phyloP scores from a whole-genome alignment of 2,329 filamentous ascomycete species.

The Escovopsis sp. region DNA sequence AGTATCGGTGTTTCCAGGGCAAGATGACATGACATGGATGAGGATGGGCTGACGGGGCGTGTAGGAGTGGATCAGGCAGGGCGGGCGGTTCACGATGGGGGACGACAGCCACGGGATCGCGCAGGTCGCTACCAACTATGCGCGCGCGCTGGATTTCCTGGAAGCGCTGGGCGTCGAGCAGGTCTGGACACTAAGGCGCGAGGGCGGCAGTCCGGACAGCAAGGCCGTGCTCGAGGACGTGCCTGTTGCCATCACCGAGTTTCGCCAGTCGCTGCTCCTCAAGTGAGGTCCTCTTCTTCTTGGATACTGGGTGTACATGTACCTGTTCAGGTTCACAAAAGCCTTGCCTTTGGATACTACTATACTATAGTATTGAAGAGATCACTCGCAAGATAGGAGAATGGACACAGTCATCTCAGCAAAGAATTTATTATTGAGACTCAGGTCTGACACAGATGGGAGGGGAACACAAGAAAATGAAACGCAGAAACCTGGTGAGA shows the following conservation, averaged over 20 bases:
- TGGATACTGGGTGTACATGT: neutral
- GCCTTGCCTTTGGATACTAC: too few species aligned
- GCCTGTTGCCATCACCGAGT: constrained; percentile 26
- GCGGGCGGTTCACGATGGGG: constrained; percentile 76
- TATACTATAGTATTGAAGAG: too few species aligned
- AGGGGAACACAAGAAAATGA: too few species aligned
- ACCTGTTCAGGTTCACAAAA: too few species aligned
- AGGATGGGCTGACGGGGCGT: constrained; percentile 2
- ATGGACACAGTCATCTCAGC: too few species aligned
- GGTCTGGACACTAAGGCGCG: constrained; percentile 41
- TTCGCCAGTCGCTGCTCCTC: constrained; percentile 18
- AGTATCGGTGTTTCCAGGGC: constrained; percentile 8
- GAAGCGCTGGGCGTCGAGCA: constrained; percentile 47
- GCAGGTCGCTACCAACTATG: constrained; percentile 80
- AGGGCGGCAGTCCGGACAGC: constrained; percentile 13
- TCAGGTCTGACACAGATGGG: too few species aligned
- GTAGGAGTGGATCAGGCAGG: constrained; percentile 55
- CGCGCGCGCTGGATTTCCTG: constrained; percentile 54
- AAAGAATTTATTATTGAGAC: too few species aligned
- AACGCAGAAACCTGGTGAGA: too few species aligned
- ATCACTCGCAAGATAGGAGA: too few species aligned
- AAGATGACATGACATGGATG: too few species aligned
- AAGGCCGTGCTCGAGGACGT: constrained; percentile 27
- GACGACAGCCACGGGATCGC: constrained; percentile 87
- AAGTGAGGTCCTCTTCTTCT: neutral